phyloP scores from a whole-genome alignment of 2,329 filamentous ascomycete species.

The Aspergillus sp. region DNA sequence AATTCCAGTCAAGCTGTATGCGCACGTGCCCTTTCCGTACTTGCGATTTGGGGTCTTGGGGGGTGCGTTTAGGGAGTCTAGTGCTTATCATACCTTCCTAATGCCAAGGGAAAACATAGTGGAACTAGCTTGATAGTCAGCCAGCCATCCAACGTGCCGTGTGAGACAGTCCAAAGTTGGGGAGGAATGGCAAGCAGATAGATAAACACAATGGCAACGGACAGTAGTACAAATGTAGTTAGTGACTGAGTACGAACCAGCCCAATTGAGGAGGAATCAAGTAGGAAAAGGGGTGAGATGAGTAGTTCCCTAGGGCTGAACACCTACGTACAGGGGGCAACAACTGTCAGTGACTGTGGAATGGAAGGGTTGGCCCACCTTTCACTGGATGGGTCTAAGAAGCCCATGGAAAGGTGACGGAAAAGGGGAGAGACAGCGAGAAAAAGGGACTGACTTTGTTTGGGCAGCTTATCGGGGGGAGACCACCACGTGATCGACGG shows the following conservation, averaged over 20 bases:
- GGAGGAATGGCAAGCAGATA: background rate
- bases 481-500: conserved; percentile 21
- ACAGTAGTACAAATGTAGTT: too few relatives aligned
- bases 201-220: too few relatives aligned
- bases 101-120: background rate
- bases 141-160: background rate
- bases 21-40: background rate
- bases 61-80: background rate
- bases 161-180: background rate
- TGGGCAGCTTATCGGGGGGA: conserved; percentile 14
- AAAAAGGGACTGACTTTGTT: background rate
- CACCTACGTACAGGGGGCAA: too few relatives aligned
- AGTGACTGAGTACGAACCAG: too few relatives aligned
- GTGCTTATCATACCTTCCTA: background rate
- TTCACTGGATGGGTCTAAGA: background rate
- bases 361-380: background rate
- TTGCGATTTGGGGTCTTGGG: background rate
- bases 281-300: too few relatives aligned
- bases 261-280: too few relatives aligned
- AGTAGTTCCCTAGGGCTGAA: too few relatives aligned
- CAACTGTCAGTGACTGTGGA: background rate
- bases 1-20: background rate
- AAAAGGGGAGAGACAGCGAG: conserved; percentile 23
- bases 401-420: conserved; percentile 29
- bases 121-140: background rate